These are phyloP conservation scores for Mortierella sp. DNA, from an alignment of 371 early-diverging fungal species.

Conservation along the genomic window DNA sequence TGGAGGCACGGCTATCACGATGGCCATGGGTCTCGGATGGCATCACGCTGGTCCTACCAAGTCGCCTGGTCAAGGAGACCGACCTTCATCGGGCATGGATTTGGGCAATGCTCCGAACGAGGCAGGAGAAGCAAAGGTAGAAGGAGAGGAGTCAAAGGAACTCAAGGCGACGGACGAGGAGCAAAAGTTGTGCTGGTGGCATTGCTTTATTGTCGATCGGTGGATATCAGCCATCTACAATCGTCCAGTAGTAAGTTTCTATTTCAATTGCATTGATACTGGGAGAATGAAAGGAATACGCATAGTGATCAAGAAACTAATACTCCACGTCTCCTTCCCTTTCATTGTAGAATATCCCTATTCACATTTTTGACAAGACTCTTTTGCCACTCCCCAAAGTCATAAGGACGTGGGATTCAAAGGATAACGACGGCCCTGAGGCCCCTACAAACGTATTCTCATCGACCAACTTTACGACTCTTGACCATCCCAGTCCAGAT, in stretches of 20 bases:
- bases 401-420: slow-evolving; percentile 7
- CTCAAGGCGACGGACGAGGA: slow-evolving; percentile 36
- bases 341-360: slow-evolving; percentile 35
- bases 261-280: no score
- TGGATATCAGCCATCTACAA: slow-evolving; percentile 51
- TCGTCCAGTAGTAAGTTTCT: slow-evolving; percentile 41
- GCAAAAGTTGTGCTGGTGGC: slow-evolving; percentile 52
- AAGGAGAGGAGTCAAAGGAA: slow-evolving; percentile 11
- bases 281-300: no score
- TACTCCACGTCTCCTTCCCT: neutral
- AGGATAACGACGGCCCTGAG: neutral
- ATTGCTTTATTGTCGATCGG: slow-evolving; percentile 55
- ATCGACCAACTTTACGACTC: slow-evolving; percentile 17
- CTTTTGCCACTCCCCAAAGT: slow-evolving; percentile 38
- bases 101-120: neutral
- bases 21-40: slow-evolving; percentile 57
- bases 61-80: slow-evolving; percentile 11
- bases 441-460: neutral
- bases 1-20: slow-evolving; percentile 51
- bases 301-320: neutral
- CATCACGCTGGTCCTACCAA: slow-evolving; percentile 26
- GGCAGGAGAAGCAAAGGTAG: slow-evolving; percentile 4
- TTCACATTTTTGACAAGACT: slow-evolving; percentile 49
- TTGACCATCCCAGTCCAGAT: neutral
- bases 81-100: neutral